These are phyloP conservation scores for Zymoseptoria ardabiliae DNA, from an alignment of 2,329 filamentous ascomycete genomes.

Conservation along the genomic window DNA sequence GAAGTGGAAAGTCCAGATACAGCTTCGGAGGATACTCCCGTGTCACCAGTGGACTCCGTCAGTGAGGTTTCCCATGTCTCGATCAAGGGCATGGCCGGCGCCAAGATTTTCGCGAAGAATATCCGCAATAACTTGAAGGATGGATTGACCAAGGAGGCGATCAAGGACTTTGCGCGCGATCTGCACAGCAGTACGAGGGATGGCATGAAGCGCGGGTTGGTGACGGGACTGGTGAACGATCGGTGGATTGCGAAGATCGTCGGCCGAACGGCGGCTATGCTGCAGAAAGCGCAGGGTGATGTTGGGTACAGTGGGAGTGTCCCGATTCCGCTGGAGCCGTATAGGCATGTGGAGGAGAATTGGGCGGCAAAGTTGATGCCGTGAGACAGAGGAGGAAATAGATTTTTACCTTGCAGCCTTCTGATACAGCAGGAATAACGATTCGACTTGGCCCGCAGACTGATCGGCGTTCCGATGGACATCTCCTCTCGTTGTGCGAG, in stretches of 20 bases:
- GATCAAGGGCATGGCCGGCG: conserved; percentile 14
- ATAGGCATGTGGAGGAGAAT: conserved; percentile 23
- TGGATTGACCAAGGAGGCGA: conserved; percentile 17
- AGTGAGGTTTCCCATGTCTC: neutral
- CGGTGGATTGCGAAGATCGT: conserved; percentile 49
- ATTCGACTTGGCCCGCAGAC: too few species aligned
- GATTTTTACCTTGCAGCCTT: too few species aligned
- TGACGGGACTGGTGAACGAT: conserved; percentile 45
- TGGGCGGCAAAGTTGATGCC: conserved; percentile 20
- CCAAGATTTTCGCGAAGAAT: conserved; percentile 23
- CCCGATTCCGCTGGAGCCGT: conserved; percentile 36
- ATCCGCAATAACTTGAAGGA: conserved; percentile 23
- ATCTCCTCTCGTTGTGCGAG: too few species aligned
- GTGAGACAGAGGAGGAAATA: conserved; percentile 3
- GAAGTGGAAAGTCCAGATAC: conserved; percentile 15
- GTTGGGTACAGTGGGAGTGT: conserved; percentile 45
- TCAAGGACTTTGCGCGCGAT: conserved; percentile 26
- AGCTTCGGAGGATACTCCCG: neutral
- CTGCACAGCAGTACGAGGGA: conserved; percentile 33
- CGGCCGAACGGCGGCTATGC: conserved; percentile 43
- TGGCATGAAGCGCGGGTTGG: conserved; percentile 41
- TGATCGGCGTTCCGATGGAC: too few species aligned
- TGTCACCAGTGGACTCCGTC: neutral
- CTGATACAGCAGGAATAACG: too few species aligned
- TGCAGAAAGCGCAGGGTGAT: conserved; percentile 45